A percentile compares a stretch with the other conserved stretches of the same genome.
These are phyloP conservation scores for Aaosphaeria arxii DNA, from an alignment of 2,329 filamentous ascomycete genomes.

Conservation along the genomic window DNA sequence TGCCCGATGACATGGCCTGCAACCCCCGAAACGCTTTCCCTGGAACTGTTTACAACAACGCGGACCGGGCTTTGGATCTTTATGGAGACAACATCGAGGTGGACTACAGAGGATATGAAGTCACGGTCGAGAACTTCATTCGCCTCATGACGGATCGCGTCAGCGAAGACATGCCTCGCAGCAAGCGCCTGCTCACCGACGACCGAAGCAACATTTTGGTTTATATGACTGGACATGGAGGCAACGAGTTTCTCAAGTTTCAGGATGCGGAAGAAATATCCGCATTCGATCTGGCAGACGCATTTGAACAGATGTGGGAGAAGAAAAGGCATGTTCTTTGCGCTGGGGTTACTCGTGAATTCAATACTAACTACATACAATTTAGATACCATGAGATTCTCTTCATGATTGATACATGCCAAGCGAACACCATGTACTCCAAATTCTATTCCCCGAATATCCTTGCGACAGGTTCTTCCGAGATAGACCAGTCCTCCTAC, in stretches of 20 bases:
- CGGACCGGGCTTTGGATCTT: constrained; percentile 88
- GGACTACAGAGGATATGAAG: constrained; percentile 96
- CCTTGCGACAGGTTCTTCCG: constrained; percentile 93
- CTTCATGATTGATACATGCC: constrained; percentile 99
- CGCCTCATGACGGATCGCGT: constrained; percentile 90
- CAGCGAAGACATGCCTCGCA: constrained; percentile 89
- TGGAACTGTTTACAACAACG: constrained; percentile 97
- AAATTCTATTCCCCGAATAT: constrained; percentile 98
- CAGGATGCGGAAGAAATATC: constrained; percentile 98
- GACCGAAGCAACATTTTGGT: constrained; percentile 95
- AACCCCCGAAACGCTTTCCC: constrained; percentile 98
- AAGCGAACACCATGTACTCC: constrained; percentile 98
- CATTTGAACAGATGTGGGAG: constrained; percentile 99
- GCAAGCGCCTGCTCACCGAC: constrained; percentile 90
- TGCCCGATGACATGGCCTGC: constrained; percentile 99
- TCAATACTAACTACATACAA: not conserved
- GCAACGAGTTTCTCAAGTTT: constrained; percentile 97
- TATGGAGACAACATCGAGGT: constrained; percentile 99
- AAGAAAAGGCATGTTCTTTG: constrained; percentile 73
- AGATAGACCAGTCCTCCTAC: constrained; percentile 94
- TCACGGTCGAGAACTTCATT: constrained; percentile 99
- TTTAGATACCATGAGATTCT: constrained; percentile 87
- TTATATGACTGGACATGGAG: constrained; percentile 98
- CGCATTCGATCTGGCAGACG: constrained; percentile 91
- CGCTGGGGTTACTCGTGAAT: not conserved